phyloP scores from a whole-genome alignment of 805 yeast genomes.

The Lipomyces orientalis region DNA sequence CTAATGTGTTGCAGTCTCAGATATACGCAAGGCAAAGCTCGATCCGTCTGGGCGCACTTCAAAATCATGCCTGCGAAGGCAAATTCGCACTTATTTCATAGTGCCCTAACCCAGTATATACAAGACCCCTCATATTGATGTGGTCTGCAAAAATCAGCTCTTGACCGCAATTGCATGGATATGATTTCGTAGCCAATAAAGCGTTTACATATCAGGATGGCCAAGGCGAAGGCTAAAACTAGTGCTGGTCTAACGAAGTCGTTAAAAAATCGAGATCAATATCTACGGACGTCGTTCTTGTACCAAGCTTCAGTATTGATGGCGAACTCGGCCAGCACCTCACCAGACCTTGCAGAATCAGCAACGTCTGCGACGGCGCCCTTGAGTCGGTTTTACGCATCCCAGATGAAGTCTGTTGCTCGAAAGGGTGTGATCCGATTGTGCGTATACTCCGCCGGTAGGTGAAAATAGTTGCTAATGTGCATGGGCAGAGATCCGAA shows the following conservation, averaged over 20 bases:
- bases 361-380: slow-evolving; percentile 17
- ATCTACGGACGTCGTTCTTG: slow-evolving; percentile 37
- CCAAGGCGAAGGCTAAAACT: slow-evolving; percentile 2
- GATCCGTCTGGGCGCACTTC: not conserved
- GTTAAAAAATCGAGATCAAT: slow-evolving; percentile 36
- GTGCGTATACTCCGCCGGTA: slow-evolving; percentile 17
- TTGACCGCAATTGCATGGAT: not conserved
- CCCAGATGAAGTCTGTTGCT: slow-evolving; percentile 36
- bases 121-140: not conserved
- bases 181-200: not conserved
- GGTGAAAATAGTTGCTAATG: not conserved
- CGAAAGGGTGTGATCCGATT: slow-evolving; percentile 38
- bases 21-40: not conserved
- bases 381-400: slow-evolving; percentile 23
- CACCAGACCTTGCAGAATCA: not conserved
- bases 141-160: too few species aligned
- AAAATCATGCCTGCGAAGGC: too few species aligned
- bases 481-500: slow-evolving; percentile 29
- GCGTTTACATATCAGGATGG: not conserved
- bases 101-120: too few species aligned
- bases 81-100: too few species aligned
- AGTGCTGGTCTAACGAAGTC: slow-evolving; percentile 16
- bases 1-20: not conserved
- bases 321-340: slow-evolving; percentile 11
- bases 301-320: slow-evolving; percentile 37